A percentile compares a stretch with the other conserved stretches of the same genome.
Conservation (phyloP, 1,284 basidiomycete genomes). For the Heterobasidion occidentale region DNA sequence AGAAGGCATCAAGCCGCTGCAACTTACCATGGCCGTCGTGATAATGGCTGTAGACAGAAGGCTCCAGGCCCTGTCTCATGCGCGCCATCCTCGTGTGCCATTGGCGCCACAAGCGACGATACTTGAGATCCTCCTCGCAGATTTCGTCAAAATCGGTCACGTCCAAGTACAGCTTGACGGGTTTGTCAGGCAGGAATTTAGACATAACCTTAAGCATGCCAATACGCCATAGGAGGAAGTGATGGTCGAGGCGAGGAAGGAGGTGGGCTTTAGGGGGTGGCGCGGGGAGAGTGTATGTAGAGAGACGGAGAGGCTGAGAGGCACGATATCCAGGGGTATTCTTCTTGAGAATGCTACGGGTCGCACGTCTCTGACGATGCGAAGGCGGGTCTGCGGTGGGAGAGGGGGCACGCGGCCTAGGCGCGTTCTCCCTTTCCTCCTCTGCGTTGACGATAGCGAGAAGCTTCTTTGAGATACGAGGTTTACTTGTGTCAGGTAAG, state of each 20-base stretch:
- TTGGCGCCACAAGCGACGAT: background rate
- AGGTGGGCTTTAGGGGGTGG: background rate
- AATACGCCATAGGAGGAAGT: background rate
- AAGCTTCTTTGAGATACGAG: too few species aligned
- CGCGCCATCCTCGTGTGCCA: background rate
- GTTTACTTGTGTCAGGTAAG: too few species aligned
- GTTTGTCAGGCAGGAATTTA: background rate
- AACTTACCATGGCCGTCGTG: background rate
- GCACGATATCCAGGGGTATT: background rate
- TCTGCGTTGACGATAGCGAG: too few species aligned
- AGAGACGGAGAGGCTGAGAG: background rate
- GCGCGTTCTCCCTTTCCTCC: too few species aligned
- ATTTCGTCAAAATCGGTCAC: background rate
- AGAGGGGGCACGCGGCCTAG: too few species aligned
- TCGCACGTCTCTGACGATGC: background rate
- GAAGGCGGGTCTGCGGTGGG: too few species aligned
- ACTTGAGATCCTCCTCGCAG: background rate
- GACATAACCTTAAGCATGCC: background rate
- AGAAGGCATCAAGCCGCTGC: background rate
- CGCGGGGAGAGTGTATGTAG: background rate
- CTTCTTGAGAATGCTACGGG: background rate
- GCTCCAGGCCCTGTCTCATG: background rate
- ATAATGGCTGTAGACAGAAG: background rate
- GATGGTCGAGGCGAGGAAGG: background rate
- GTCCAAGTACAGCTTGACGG: background rate